Conservation (phyloP, 176 grass and related monocot species). For the Triticum urartu region DNA sequence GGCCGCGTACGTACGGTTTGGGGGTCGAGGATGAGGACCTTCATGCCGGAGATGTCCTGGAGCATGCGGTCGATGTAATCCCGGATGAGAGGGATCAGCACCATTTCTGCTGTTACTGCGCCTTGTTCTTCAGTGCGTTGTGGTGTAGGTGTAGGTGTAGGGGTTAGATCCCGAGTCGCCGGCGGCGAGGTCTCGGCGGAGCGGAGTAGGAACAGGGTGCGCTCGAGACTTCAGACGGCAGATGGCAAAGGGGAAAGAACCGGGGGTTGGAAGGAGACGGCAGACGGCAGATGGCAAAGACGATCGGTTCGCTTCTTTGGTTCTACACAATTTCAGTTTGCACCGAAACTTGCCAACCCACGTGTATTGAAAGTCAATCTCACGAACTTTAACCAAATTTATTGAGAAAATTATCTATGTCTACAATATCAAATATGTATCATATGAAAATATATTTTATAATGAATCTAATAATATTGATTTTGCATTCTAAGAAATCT, state of each 20-base stretch:
- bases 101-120: slow-evolving; percentile 36
- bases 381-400: too few relatives aligned
- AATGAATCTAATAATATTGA: too few relatives aligned
- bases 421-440: too few relatives aligned
- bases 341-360: too few relatives aligned
- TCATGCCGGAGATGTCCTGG: slow-evolving; percentile 94
- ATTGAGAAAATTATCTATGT: too few relatives aligned
- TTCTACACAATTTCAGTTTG: too few relatives aligned
- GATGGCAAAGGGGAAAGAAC: not conserved
- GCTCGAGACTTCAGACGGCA: not conserved
- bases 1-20: slow-evolving; percentile 48
- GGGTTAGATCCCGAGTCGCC: not conserved
- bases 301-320: too few relatives aligned
- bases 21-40: slow-evolving; percentile 89
- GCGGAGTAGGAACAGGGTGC: not conserved
- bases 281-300: not conserved
- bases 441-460: too few relatives aligned
- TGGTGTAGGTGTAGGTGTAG: not conserved
- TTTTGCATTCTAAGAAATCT: too few relatives aligned
- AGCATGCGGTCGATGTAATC: slow-evolving; percentile 98
- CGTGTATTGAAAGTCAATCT: too few relatives aligned
- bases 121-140: not conserved
- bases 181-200: slow-evolving; percentile 20
- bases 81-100: slow-evolving; percentile 65
- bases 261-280: not conserved